phyloP scores from a whole-genome alignment of 148 eudicot genomes.

The Simmondsia chinensis region DNA sequence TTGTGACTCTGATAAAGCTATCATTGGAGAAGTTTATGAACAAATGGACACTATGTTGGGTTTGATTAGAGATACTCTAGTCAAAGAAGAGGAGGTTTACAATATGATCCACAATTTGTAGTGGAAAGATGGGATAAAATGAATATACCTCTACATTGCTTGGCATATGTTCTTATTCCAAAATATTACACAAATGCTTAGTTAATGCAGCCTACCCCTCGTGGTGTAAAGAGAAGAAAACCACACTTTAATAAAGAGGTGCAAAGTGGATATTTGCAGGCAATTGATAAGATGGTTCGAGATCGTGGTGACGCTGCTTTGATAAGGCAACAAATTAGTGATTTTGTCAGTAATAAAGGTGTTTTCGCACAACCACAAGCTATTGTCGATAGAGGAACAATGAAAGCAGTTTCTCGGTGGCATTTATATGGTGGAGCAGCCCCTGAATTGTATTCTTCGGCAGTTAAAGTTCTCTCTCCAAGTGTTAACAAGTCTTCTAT shows the following conservation, averaged over 20 bases:
- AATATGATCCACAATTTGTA: constrained; percentile 2
- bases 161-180: constrained; percentile 10
- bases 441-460: constrained; percentile 3
- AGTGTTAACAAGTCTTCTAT: constrained; percentile 1
- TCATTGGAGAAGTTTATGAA: constrained; percentile 15
- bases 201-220: not conserved
- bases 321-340: constrained; percentile 11
- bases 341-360: constrained; percentile 6
- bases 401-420: constrained; percentile 13
- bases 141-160: constrained; percentile 19
- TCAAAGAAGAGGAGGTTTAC: not conserved
- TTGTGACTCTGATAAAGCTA: constrained; percentile 5
- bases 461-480: constrained; percentile 1
- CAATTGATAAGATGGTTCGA: constrained; percentile 9
- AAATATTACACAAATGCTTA: constrained; percentile 6
- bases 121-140: constrained; percentile 10
- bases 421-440: constrained; percentile 5
- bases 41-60: constrained; percentile 16
- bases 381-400: not conserved
- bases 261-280: not conserved
- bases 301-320: not conserved
- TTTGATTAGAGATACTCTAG: constrained; percentile 9
- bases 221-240: constrained; percentile 2
- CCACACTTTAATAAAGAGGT: constrained; percentile 13
- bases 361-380: constrained; percentile 1